Conservation (phyloP, 495 filamentous ascomycete genomes). For the Hypoxylon crocopeplum region DNA sequence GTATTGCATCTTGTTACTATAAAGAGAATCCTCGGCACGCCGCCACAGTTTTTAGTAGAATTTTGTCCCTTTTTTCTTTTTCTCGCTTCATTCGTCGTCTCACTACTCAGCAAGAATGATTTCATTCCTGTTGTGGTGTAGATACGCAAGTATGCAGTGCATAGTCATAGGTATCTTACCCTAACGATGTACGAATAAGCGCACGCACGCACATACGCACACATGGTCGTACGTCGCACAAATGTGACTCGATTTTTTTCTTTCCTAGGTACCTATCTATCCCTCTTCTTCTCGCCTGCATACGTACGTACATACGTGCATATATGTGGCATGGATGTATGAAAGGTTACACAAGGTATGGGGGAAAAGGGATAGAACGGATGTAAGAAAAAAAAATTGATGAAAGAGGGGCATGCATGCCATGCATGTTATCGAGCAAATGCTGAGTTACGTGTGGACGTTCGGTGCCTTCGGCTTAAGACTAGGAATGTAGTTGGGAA, state of each 20-base stretch:
- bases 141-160: not conserved
- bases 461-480: too few relatives aligned
- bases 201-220: not conserved
- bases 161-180: not conserved
- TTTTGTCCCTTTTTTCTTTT: not conserved
- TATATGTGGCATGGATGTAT: not conserved
- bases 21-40: conserved; percentile 27
- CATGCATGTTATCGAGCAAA: too few relatives aligned
- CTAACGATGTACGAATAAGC: not conserved
- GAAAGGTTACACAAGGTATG: conserved; percentile 13
- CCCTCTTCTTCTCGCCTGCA: not conserved
- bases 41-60: conserved; percentile 8
- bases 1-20: conserved; percentile 4
- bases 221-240: conserved; percentile 10
- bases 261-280: not conserved
- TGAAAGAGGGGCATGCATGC: too few relatives aligned
- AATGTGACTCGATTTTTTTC: conserved; percentile 15
- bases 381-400: too few relatives aligned
- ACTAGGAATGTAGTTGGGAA: too few relatives aligned
- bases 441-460: too few relatives aligned
- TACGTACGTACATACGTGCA: not conserved
- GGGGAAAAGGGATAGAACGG: too few relatives aligned
- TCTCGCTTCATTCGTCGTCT: not conserved
- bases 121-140: not conserved
- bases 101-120: not conserved